Conservation (phyloP, 2,329 filamentous ascomycete genomes). For the Aspergillus aculeatinus region DNA sequence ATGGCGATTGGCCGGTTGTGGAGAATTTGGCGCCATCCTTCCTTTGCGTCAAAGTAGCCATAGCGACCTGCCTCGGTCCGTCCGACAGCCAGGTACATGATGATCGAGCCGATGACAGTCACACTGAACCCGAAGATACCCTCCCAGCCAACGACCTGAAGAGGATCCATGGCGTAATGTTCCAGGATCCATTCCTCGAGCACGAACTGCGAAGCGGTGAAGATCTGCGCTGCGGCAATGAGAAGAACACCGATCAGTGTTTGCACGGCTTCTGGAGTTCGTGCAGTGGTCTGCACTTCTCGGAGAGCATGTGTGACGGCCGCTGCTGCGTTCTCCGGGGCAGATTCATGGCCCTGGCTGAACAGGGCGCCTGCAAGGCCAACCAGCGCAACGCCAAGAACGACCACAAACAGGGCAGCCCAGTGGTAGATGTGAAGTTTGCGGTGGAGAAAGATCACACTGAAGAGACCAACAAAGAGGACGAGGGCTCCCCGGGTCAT, state of each 20-base stretch:
- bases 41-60: conserved; percentile 86
- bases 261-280: conserved; percentile 59
- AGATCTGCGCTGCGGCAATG: conserved; percentile 92
- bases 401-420: conserved; percentile 81
- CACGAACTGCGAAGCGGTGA: conserved; percentile 95
- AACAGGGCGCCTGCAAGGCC: conserved; percentile 84
- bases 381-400: conserved; percentile 83
- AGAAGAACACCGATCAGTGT: conserved; percentile 82
- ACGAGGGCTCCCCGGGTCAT: conserved; percentile 96
- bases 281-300: conserved; percentile 42
- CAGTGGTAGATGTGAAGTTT: conserved; percentile 86
- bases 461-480: conserved; percentile 93
- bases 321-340: conserved; percentile 27
- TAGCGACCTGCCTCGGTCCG: conserved; percentile 69
- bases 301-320: conserved; percentile 44
- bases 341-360: conserved; percentile 42
- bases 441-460: conserved; percentile 81
- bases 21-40: conserved; percentile 80
- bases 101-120: conserved; percentile 74
- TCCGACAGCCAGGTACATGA: conserved; percentile 76
- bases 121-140: conserved; percentile 84
- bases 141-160: conserved; percentile 94
- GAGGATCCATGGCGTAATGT: conserved; percentile 74
- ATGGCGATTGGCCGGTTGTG: conserved; percentile 68
- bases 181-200: conserved; percentile 91